Evolutionary conservation across 2,329 filamentous ascomycete genomes (phyloP).

Genomic region (Ustilaginoidea virens): DNA sequence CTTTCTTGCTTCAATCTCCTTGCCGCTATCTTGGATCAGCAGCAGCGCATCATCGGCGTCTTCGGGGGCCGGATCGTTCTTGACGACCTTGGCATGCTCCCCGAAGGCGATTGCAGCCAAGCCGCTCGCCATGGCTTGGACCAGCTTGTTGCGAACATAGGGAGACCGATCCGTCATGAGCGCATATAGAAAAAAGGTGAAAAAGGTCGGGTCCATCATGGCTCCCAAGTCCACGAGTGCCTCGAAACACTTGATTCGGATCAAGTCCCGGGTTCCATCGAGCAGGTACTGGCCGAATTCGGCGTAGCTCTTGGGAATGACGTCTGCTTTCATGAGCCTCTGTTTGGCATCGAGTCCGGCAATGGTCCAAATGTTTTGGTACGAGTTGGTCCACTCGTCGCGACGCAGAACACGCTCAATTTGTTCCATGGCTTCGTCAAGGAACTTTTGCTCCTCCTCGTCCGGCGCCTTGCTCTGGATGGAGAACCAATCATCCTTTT

Average conservation of each 20-base stretch:
- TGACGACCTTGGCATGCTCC: slow-evolving; percentile 33
- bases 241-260: slow-evolving; percentile 52
- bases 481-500: slow-evolving; percentile 28
- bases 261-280: slow-evolving; percentile 45
- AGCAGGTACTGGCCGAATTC: slow-evolving; percentile 50
- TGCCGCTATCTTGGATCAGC: slow-evolving; percentile 26
- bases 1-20: slow-evolving; percentile 40
- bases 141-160: slow-evolving; percentile 43
- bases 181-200: slow-evolving; percentile 40
- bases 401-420: slow-evolving; percentile 52
- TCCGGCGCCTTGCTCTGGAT: slow-evolving; percentile 28
- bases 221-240: slow-evolving; percentile 47
- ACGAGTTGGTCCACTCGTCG: slow-evolving; percentile 54
- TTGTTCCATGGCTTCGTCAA: slow-evolving; percentile 40
- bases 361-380: slow-evolving; percentile 51
- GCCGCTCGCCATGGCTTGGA: slow-evolving; percentile 41
- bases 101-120: slow-evolving; percentile 50
- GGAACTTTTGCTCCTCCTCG: slow-evolving; percentile 31
- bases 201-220: slow-evolving; percentile 37
- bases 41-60: slow-evolving; percentile 20
- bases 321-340: slow-evolving; percentile 46
- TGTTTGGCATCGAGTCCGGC: slow-evolving; percentile 46
- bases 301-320: slow-evolving; percentile 36
- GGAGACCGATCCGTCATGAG: slow-evolving; percentile 49
- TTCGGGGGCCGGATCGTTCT: slow-evolving; percentile 20